These are phyloP conservation scores for Tuber magnatum DNA, from an alignment of 495 filamentous ascomycete species.

Conservation along the genomic window DNA sequence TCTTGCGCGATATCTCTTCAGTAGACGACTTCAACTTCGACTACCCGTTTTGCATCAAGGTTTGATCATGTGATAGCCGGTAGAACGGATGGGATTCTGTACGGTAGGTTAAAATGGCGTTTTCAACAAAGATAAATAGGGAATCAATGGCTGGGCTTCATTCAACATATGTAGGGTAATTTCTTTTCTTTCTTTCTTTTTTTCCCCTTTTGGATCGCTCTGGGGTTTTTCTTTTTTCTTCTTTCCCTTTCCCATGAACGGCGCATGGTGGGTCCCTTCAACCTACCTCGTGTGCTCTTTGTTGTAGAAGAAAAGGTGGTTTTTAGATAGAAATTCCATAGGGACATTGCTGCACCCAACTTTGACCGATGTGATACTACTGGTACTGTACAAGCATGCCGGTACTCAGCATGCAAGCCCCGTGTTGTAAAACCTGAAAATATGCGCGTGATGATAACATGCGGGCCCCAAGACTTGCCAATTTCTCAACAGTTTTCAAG, in stretches of 20 bases:
- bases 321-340: not conserved
- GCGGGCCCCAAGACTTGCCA: not conserved
- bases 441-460: not conserved
- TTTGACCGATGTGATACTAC: not conserved
- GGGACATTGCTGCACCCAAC: not conserved
- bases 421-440: not conserved
- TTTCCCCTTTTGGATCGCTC: conserved; percentile 2
- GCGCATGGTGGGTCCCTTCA: conserved; percentile 34
- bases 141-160: conserved; percentile 33
- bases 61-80: conserved; percentile 22
- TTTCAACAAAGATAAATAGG: conserved; percentile 39
- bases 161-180: conserved; percentile 35
- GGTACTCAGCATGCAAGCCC: not conserved
- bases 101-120: conserved; percentile 33
- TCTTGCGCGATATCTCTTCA: conserved; percentile 22
- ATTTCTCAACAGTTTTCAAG: not conserved
- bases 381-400: too few relatives aligned
- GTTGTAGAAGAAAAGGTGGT: conserved; percentile 1
- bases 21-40: conserved; percentile 40
- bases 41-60: conserved; percentile 25
- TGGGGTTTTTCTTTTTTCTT: conserved; percentile 15
- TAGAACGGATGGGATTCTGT: conserved; percentile 25
- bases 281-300: conserved; percentile 38
- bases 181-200: conserved; percentile 24
- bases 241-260: conserved; percentile 18